Conservation (phyloP, 2,329 filamentous ascomycete species). For the Ascochyta rabiei region DNA sequence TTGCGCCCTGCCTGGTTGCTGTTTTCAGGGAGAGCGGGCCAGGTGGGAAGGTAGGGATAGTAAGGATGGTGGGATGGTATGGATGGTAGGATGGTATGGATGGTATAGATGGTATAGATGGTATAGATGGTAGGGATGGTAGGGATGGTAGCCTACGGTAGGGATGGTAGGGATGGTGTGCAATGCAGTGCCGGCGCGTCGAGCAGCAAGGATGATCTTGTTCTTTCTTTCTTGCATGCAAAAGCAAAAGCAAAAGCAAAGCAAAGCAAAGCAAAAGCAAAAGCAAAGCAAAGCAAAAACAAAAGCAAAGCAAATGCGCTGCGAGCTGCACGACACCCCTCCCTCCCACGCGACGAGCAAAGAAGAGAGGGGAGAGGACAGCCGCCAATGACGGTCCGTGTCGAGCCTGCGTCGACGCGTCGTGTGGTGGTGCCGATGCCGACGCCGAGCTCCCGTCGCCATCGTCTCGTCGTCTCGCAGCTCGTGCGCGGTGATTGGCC, state of each 20-base stretch:
- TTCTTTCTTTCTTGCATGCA: neutral
- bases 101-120: no score
- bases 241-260: no score
- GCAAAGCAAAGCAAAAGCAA: no score
- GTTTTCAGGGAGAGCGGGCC: slow-evolving; percentile 28
- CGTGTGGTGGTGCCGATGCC: slow-evolving; percentile 11
- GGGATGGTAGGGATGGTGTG: no score
- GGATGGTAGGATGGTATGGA: no score
- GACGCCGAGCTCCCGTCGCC: slow-evolving; percentile 14
- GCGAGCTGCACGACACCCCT: slow-evolving; percentile 2
- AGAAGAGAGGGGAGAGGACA: neutral
- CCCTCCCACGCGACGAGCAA: neutral
- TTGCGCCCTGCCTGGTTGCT: slow-evolving; percentile 13
- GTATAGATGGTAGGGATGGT: no score
- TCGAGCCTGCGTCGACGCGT: slow-evolving; percentile 6
- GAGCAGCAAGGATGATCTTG: slow-evolving; percentile 26
- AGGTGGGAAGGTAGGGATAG: no score
- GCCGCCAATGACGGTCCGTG: neutral
- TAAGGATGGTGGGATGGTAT: no score
- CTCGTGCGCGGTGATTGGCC: slow-evolving; percentile 16
- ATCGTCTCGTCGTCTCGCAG: slow-evolving; percentile 15
- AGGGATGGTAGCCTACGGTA: no score
- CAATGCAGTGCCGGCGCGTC: slow-evolving; percentile 23
- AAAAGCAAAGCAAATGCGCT: neutral
- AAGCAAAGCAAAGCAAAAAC: no score